Base-by-base conservation (phyloP, 2,329 filamentous ascomycete species). In the Helotiales sp. region DNA sequence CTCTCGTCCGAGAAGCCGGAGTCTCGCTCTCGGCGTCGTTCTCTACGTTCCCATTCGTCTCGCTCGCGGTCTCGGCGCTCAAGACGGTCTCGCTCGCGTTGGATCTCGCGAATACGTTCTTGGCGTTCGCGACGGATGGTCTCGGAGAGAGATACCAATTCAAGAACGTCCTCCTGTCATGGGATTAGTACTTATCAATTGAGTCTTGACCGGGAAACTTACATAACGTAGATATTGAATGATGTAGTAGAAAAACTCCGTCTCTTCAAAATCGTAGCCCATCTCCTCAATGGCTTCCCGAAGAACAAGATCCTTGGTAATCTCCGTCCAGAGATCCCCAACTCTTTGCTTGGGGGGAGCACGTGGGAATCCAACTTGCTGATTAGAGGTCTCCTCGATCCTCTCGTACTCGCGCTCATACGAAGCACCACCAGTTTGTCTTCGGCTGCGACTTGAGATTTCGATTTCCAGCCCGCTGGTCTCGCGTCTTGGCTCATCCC, bases 231-330 rank as follows among this genome's bases (percentile, higher is more conserved):
- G 84, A 78, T 97, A 97, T 70, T 95, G 89, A 83, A 97, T 95
- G 54, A 98, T 88, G 79, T 97, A 98, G 80, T 92, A 98, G 80
- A 93, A 96, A 69, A 86, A 87, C 63, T 93, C 91, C 0, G 93
- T 96, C 83, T 98, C 94, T 77, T 97, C 93, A 76, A 90, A 98
- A 68, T 92, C 89, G 79, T 97, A 98, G 2, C 93, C 93, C 76
- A 90, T 82, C 74, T 91, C 85, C 73, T 97, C 90, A 71, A 98
- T 92, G 20, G 96, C 96, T 77, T 97, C 93, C 61, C 91, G 89
- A 66, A 90, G 85, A 17, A 98, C 93, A 40, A 98, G 81, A 73
- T 97, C 94, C 80, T 97, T 97, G 54, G 95, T 97, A 73, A 99
- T 93, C 80, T 98, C 96, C 0, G 96, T 99, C 95, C 95, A 98